phyloP scores from a whole-genome alignment of 768 basidiomycete genomes.

The Lactifluus pinguis region DNA sequence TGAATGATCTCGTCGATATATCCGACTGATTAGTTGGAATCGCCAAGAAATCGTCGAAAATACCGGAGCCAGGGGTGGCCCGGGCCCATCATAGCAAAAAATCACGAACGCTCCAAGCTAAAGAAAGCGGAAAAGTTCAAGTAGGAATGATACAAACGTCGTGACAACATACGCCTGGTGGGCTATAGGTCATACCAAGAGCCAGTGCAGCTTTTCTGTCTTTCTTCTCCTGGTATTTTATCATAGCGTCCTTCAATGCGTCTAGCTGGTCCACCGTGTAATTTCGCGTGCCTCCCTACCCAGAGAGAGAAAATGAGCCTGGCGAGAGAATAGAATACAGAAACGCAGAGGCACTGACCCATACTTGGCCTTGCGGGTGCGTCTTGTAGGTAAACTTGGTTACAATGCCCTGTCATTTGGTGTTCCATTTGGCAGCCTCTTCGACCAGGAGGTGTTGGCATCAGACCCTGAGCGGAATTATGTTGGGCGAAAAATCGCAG shows the following conservation, averaged over 20 bases:
- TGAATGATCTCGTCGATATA: neutral
- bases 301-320: too few relatives aligned
- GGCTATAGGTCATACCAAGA: neutral
- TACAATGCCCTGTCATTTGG: neutral
- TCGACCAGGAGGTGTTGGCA: too few relatives aligned
- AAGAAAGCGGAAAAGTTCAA: neutral
- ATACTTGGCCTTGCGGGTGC: conserved; percentile 1
- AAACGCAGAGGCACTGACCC: neutral
- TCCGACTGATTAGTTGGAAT: neutral
- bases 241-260: neutral
- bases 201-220: neutral
- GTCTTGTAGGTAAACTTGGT: conserved; percentile 4
- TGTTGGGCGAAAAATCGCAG: too few relatives aligned
- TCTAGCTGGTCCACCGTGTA: neutral
- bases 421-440: too few relatives aligned
- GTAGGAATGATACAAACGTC: neutral
- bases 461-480: too few relatives aligned
- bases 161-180: neutral
- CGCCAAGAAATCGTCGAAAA: conserved; percentile 18
- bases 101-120: neutral
- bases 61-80: conserved; percentile 8
- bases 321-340: too few relatives aligned
- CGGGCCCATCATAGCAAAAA: conserved; percentile 17
- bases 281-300: neutral
- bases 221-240: neutral